These are phyloP conservation scores for Colletotrichum agaves DNA, from an alignment of 2,329 filamentous ascomycete genomes.

Conservation along the genomic window DNA sequence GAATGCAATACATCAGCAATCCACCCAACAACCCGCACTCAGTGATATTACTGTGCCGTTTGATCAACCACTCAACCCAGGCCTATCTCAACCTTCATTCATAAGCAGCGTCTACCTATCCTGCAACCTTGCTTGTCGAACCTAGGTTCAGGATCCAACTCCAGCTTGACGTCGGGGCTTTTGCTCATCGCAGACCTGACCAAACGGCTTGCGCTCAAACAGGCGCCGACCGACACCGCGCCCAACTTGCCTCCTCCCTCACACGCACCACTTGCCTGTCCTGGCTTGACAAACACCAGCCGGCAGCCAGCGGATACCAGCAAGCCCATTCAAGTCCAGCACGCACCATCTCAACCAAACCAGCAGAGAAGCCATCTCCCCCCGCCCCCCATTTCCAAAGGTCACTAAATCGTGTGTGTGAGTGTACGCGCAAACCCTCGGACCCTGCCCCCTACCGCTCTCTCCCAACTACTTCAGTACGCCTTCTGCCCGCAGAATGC, in stretches of 20 bases:
- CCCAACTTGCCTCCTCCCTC: constrained; percentile 30
- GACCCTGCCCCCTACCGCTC: constrained; percentile 17
- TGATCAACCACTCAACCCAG: constrained; percentile 15
- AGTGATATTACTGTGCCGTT: not conserved
- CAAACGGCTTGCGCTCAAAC: constrained; percentile 24
- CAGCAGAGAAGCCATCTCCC: constrained; percentile 3
- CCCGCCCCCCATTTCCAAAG: not conserved
- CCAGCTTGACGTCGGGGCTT: not conserved
- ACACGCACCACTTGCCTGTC: constrained; percentile 27
- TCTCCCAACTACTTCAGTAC: not conserved
- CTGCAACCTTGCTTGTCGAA: not conserved
- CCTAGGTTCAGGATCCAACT: not conserved
- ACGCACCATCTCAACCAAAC: constrained; percentile 31
- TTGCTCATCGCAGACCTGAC: not conserved
- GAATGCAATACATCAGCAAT: constrained; percentile 14
- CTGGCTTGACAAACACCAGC: constrained; percentile 10
- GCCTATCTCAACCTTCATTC: not conserved
- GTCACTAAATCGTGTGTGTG: not conserved
- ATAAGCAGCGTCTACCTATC: not conserved
- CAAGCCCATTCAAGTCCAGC: constrained; percentile 6
- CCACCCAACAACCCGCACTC: not conserved
- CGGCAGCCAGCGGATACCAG: constrained; percentile 9
- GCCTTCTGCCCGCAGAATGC: not conserved
- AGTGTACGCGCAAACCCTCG: constrained; percentile 24
- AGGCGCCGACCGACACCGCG: constrained; percentile 25